Evolutionary conservation across 106 monocot species (phyloP), one percentile per base, ranked within the genome.

Genomic region (Apostasia shenzhenica): DNA sequence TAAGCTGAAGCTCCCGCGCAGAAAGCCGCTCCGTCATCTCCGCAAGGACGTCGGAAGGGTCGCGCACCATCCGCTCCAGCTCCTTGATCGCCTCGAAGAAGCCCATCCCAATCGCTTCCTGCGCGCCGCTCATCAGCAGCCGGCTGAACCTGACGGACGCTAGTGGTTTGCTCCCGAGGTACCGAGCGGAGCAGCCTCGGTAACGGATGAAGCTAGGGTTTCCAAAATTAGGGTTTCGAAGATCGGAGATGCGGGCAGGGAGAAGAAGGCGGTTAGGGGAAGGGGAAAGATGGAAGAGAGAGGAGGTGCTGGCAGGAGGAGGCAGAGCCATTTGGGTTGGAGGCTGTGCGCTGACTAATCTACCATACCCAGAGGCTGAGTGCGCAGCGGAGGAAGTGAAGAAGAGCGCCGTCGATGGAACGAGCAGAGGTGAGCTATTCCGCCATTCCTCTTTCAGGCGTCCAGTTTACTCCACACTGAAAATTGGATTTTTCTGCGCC

Each of bases 1-100:
- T 84, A 2, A 97, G 84, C 86, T 92, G 92, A 9, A 97, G 86
- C 70, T 97, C 92, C 3, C 92, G 81, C 6, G 86, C 65, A 9
- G 95, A 97, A 12, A 97, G 86, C 79, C 81, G 68, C 43, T 77
- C 88, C 2, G 78, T 71, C 81, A 82, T 78, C 69, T 73, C 88
- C 3, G 79, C 74, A n/a, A 94, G 90, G 6, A 88, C 88, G 51
- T 91, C 91, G 5, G 82, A 85, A 3, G 92, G 92, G 56, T 86
- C 91, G 0, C 89, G 78, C 13, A 75, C 76, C 86, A 81, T 84
- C 41, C 86, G 79, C 82, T 95, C 95, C 26, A 95, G 82, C 78
- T 92, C 86, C 66, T 87, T 84, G 57, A 95, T 84, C 5, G 89
- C 81, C 44, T 84, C 80, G 73, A 82, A 78, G 76, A 92, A 83